Conservation (phyloP, 352 stramenopile species). For the Pythium sp. region DNA sequence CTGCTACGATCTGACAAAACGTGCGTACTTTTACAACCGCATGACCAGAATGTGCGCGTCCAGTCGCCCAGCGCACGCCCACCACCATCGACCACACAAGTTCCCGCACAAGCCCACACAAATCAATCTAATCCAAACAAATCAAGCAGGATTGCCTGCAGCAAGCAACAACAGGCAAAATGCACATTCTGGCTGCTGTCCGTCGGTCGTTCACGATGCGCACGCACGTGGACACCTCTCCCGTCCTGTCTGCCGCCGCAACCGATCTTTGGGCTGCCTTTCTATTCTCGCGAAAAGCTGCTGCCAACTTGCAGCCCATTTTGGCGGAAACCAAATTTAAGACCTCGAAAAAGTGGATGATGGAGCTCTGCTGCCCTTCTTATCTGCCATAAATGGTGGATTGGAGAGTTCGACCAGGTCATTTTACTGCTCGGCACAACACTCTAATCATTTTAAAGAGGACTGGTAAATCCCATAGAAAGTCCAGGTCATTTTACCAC, state of each 20-base stretch:
- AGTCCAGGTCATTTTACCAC: no score
- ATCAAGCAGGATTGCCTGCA: not conserved
- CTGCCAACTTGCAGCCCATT: not conserved
- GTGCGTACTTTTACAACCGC: slow-evolving; percentile 5
- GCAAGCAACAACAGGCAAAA: not conserved
- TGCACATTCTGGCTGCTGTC: no score
- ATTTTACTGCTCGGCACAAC: no score
- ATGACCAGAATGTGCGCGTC: slow-evolving; percentile 3
- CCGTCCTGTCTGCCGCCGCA: not conserved
- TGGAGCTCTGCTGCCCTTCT: no score
- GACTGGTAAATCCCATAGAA: no score
- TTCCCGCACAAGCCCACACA: not conserved
- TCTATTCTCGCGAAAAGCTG: not conserved
- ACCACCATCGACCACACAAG: not conserved
- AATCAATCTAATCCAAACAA: not conserved
- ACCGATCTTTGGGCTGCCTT: not conserved
- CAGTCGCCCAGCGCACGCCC: not conserved
- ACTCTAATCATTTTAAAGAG: no score
- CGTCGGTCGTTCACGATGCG: not conserved
- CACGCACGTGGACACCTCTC: not conserved
- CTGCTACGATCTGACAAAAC: slow-evolving; percentile 7
- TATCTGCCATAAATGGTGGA: no score
- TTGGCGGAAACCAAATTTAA: no score
- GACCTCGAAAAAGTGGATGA: no score
- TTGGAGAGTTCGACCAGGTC: no score